Evolutionary conservation across 345 rosid genomes (phyloP).

Genomic region (Populus nigra): DNA sequence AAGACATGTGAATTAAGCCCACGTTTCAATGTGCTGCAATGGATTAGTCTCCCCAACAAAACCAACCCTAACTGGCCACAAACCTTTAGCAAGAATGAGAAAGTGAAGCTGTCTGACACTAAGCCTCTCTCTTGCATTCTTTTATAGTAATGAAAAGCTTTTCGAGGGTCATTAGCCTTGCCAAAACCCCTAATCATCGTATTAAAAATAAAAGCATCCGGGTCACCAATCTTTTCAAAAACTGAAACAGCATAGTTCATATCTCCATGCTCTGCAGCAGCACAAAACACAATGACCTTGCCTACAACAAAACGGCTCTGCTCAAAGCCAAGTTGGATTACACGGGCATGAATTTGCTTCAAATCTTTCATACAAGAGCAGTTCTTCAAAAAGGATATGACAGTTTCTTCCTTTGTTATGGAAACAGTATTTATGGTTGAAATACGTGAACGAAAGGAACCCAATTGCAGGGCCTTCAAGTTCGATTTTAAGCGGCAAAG

Average conservation of each 20-base stretch:
- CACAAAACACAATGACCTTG: constrained; percentile 39
- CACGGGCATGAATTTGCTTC: constrained; percentile 34
- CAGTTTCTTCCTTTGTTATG: constrained; percentile 8
- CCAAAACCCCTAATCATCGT: constrained; percentile 44
- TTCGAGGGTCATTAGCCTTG: constrained; percentile 12
- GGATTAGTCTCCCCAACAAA: constrained; percentile 34
- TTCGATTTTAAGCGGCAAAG: constrained; percentile 24
- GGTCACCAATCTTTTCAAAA: constrained; percentile 27
- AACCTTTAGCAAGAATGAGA: constrained; percentile 44
- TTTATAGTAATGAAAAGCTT: constrained; percentile 25
- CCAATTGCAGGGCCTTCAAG: background rate
- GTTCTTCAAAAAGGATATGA: constrained; percentile 33
- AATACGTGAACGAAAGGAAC: background rate
- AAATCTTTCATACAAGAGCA: constrained; percentile 29
- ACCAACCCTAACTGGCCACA: constrained; percentile 34
- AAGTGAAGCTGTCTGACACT: constrained; percentile 38
- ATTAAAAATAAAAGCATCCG: constrained; percentile 52
- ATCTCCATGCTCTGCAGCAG: constrained; percentile 34
- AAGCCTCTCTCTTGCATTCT: constrained; percentile 33
- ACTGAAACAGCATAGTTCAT: constrained; percentile 35
- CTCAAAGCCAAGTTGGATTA: constrained; percentile 27
- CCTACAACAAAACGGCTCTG: constrained; percentile 29
- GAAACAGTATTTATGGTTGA: background rate
- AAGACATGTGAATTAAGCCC: constrained; percentile 34
- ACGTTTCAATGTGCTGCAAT: constrained; percentile 35